phyloP scores from a whole-genome alignment of 331 rosid species.

The Quercus phellos region DNA sequence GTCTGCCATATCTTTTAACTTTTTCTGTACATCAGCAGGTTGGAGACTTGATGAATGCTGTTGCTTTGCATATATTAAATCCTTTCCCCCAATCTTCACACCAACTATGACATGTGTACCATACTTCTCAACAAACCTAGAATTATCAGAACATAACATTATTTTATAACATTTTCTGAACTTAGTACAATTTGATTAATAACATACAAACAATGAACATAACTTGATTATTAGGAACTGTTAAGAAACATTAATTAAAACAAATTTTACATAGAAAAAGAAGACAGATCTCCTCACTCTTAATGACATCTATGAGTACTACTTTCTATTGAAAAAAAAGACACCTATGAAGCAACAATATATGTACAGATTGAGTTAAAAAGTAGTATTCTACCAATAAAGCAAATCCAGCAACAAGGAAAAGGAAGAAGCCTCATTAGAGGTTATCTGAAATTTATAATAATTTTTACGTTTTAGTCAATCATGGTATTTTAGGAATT shows the following conservation, averaged over 20 bases:
- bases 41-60: slow-evolving; percentile 35
- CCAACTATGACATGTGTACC: slow-evolving; percentile 64
- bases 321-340: no score
- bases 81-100: slow-evolving; percentile 41
- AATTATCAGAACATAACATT: background rate
- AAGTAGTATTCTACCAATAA: background rate
- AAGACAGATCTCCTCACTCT: background rate
- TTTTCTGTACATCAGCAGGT: slow-evolving; percentile 34
- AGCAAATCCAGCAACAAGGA: background rate
- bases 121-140: slow-evolving; percentile 48
- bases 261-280: background rate
- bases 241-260: background rate
- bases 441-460: no score
- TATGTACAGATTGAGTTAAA: background rate
- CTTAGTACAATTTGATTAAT: background rate
- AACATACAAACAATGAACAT: background rate
- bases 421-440: no score
- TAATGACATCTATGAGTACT: background rate
- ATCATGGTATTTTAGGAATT: no score
- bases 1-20: slow-evolving; percentile 41
- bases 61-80: slow-evolving; percentile 32
- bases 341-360: background rate
- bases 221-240: background rate
- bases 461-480: no score
- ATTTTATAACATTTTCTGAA: background rate